These are phyloP conservation scores for Microdochium paspali DNA, from an alignment of 2,329 filamentous ascomycete species.

Conservation along the genomic window DNA sequence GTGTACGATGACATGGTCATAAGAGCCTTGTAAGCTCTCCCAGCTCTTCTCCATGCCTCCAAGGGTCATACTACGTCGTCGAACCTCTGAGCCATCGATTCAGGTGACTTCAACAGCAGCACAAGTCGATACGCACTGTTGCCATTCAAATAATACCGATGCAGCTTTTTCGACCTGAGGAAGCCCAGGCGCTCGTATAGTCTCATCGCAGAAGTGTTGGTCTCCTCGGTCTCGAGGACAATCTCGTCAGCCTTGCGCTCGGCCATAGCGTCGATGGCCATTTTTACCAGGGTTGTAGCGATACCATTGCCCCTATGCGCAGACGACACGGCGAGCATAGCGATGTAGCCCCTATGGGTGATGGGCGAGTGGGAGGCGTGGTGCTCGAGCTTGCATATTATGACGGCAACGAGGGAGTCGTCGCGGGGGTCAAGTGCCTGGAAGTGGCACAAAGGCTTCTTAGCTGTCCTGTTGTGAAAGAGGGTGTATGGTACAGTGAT, in stretches of 20 bases:
- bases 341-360: conserved; percentile 83
- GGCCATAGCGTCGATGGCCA: conserved; percentile 87
- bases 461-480: background rate
- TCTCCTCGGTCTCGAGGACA: conserved; percentile 91
- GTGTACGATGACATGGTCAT: no score
- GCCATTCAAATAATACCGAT: conserved; percentile 93
- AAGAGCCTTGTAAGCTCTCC: background rate
- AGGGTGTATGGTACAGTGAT: no score
- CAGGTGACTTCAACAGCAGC: conserved; percentile 49
- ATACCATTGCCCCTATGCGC: conserved; percentile 77
- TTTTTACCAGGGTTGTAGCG: conserved; percentile 77
- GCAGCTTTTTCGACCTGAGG: conserved; percentile 80
- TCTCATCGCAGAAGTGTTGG: conserved; percentile 80
- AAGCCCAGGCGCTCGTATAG: conserved; percentile 92
- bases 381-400: conserved; percentile 88
- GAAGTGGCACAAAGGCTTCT: background rate
- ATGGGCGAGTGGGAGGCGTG: conserved; percentile 72
- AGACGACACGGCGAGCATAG: conserved; percentile 90
- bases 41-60: background rate
- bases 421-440: conserved; percentile 53
- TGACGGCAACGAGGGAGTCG: conserved; percentile 69
- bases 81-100: background rate
- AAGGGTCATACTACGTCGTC: background rate
- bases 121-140: conserved; percentile 89
- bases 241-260: conserved; percentile 81